Evolutionary conservation across 805 yeast genomes (phyloP).

Genomic region (Wickerhamiella kurtzmanii): DNA sequence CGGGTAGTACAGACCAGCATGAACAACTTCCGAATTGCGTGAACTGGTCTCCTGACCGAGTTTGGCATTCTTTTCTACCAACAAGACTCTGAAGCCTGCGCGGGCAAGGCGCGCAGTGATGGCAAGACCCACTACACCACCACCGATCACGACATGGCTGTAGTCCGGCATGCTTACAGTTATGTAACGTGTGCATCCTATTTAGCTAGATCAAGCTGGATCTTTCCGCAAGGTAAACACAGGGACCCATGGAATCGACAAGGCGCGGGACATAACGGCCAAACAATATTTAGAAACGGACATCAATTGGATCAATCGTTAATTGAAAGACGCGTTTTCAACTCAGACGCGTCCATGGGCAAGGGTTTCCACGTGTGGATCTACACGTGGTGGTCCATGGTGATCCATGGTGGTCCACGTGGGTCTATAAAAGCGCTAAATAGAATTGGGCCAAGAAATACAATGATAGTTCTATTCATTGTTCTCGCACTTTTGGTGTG

Average conservation of each 20-base stretch:
- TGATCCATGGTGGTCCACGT: too few relatives aligned
- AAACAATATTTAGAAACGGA: too few relatives aligned
- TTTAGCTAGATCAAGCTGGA: too few relatives aligned
- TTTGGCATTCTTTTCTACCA: conserved; percentile 54
- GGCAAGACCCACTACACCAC: conserved; percentile 75
- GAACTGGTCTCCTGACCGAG: conserved; percentile 74
- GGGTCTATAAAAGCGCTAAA: not conserved
- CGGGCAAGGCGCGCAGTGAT: conserved; percentile 54
- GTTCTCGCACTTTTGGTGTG: not conserved
- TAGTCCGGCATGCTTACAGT: conserved; percentile 12
- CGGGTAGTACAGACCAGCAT: conserved; percentile 81
- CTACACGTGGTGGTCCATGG: too few relatives aligned
- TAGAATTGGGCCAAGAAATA: too few relatives aligned
- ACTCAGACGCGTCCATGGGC: too few relatives aligned
- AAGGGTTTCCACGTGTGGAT: too few relatives aligned
- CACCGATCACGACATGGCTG: conserved; percentile 60
- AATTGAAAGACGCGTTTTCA: too few relatives aligned
- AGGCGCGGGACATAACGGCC: too few relatives aligned
- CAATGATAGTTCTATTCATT: not conserved
- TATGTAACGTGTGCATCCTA: not conserved
- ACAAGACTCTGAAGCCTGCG: conserved; percentile 38
- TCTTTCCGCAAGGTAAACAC: too few relatives aligned
- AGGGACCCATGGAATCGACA: too few relatives aligned
- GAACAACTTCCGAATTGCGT: conserved; percentile 87
- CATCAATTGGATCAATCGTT: too few relatives aligned